A percentile compares a stretch with the other conserved stretches of the same genome.
Evolutionary conservation across 2,329 filamentous ascomycete genomes (phyloP).

Genomic region (Colletotrichum agaves): DNA sequence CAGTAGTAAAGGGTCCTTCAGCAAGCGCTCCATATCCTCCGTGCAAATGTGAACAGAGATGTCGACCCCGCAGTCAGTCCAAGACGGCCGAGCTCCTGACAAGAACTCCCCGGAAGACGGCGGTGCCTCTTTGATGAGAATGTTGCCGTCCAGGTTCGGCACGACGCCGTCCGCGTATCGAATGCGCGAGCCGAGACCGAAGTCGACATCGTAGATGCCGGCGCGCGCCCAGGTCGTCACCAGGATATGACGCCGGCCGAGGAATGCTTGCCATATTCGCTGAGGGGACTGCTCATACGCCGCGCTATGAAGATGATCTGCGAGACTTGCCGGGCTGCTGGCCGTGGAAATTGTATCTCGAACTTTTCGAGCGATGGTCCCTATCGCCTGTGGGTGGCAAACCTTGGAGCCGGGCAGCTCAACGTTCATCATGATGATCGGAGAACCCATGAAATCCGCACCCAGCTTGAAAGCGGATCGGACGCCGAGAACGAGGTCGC

Average conservation of each 20-base stretch:
- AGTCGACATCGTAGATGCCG: conserved; percentile 54
- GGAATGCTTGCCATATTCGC: conserved; percentile 58
- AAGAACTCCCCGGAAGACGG: not conserved
- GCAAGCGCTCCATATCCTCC: not conserved
- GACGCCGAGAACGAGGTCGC: conserved; percentile 53
- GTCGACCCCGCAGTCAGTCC: not conserved
- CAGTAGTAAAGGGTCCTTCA: not conserved
- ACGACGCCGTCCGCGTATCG: conserved; percentile 54
- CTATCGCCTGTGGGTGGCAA: not conserved
- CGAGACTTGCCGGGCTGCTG: conserved; percentile 32
- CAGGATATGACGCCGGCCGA: conserved; percentile 53
- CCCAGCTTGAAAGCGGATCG: conserved; percentile 51
- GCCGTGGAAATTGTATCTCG: not conserved
- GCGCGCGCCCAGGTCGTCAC: conserved; percentile 56
- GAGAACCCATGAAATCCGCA: conserved; percentile 55
- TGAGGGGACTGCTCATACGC: conserved; percentile 56
- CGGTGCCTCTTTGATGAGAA: not conserved
- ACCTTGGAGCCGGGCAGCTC: conserved; percentile 32
- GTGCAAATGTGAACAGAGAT: not conserved
- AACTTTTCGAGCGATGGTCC: not conserved
- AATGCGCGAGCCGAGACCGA: conserved; percentile 42
- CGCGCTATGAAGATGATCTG: conserved; percentile 53
- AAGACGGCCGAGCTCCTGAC: not conserved
- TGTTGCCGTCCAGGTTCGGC: conserved; percentile 51
- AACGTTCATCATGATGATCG: conserved; percentile 52